Base-by-base conservation (phyloP, 108 stramenopile genomes). In the Bacterosira constricta region DNA sequence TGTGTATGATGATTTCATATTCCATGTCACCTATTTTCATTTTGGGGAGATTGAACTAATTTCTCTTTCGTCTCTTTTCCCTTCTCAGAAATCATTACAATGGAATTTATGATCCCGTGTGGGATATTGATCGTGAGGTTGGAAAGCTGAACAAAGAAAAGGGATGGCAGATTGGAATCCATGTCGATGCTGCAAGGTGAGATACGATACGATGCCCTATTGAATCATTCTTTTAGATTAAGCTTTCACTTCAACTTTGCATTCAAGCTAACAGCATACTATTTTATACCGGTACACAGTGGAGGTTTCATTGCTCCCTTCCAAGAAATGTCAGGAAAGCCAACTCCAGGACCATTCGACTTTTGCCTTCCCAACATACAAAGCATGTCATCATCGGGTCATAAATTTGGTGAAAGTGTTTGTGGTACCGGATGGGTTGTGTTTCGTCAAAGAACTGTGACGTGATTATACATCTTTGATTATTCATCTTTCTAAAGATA, bases 261-360 rank as follows among this genome's bases (percentile, higher is more conserved):
- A n/a, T n/a, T n/a, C n/a, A n/a, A n/a, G n/a, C n/a, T n/a, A n/a
- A n/a, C n/a, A n/a, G n/a, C n/a, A n/a, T n/a, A n/a, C n/a, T n/a
- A n/a, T n/a, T n/a, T n/a, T n/a, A n/a, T n/a, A n/a, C n/a, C n/a
- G n/a, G n/a, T n/a, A n/a, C n/a, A n/a, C n/a, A n/a, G n/a, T 20
- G 84, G 84, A 32, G 84, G 84, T 34, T 85, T 85, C 50, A 62
- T 83, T 63, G 85, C 85, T 26, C 85, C 85, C 15, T 86, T 86
- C 45, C 75, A 79, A 32, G 71, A 73, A 20, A 59, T 72, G 7
- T 37, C 45, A 30, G 71, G 71, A 2, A 62, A 62, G n/a, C n/a
- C n/a, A 12, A 39, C 75, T 73, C 17, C 62, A 49, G 60, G 67
- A 42, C 61, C 67, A 18, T 86, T 73, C 53, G 85, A 86, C 59